Percentiles rank a stretch among this genome's conserved stretches.
phyloP scores from a whole-genome alignment of 106 monocot species.

The Triglochin maritima region DNA sequence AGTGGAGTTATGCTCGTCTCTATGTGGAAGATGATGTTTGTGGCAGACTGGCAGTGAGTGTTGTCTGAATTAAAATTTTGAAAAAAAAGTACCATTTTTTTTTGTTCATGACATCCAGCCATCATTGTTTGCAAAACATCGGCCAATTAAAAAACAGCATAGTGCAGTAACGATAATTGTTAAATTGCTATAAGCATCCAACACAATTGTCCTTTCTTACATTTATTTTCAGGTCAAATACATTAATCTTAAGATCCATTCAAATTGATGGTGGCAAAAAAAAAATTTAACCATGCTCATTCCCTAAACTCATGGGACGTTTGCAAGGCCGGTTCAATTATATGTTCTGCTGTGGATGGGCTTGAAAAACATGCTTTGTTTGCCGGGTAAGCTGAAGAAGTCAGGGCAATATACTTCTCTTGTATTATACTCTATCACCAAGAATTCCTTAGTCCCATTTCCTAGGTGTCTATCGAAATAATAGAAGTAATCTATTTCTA shows the following conservation, averaged over 20 bases:
- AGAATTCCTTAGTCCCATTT: too few relatives aligned
- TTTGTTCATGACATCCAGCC: too few relatives aligned
- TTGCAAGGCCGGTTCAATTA: constrained; percentile 47
- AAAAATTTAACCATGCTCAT: constrained; percentile 6
- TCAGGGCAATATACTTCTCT: background rate
- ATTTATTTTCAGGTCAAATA: constrained; percentile 36
- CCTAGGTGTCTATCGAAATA: background rate
- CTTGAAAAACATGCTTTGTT: constrained; percentile 70
- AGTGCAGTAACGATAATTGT: background rate
- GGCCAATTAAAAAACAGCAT: too few relatives aligned
- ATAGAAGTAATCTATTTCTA: background rate
- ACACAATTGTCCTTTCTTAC: background rate
- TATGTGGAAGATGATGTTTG: too few relatives aligned
- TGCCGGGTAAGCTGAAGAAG: constrained; percentile 53
- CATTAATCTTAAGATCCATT: constrained; percentile 44
- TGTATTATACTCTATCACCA: too few relatives aligned
- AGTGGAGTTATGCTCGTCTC: too few relatives aligned
- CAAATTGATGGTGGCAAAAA: constrained; percentile 13
- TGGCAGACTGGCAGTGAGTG: too few relatives aligned
- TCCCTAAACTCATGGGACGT: constrained; percentile 45
- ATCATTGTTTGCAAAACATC: too few relatives aligned
- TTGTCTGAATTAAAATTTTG: too few relatives aligned
- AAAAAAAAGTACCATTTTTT: too few relatives aligned
- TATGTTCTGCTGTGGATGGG: constrained; percentile 60
- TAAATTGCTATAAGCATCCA: background rate